Evolutionary conservation across 306 rosid genomes (phyloP), one percentile per base, ranked within the genome.

Genomic region (Malus orientalis): DNA sequence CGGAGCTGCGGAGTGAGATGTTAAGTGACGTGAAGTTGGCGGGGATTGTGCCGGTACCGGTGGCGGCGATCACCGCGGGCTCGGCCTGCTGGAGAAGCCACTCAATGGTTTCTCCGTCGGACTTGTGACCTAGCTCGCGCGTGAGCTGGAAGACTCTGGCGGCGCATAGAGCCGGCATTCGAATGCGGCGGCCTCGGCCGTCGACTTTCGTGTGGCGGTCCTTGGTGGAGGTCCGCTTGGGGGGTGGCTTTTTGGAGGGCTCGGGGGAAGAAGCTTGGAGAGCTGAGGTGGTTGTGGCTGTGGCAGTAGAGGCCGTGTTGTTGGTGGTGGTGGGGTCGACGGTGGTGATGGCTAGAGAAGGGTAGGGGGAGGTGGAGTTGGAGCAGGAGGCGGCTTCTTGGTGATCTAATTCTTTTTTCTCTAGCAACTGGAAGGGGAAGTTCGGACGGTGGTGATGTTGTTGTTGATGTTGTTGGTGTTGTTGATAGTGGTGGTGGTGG

Each of bases 11-110:
- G 12, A 91, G 79, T 0, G 98, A 93, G 23, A 91, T 91, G 73
- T 89, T 91, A 4, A 91, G 91, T 1, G 96, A 91, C 1, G 96
- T 89, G 92, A 91, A 93, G 81, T 93, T 93, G 1, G 98, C 98
- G 0, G 98, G 98, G 76, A 91, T 93, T 0, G 98, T 93, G 2
- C 98, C 98, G 10, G 98, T 91, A 6, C 98, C 98, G 0, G 97
- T 91, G 70, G 98, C 98, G 23, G 98, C 98, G 71, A 91, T 89
- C 73, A 93, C 97, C 0, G 98, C 81, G 0, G 98, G 98, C 60
- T 93, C 98, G 0, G 98, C 98, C 58, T 93, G 98, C 36, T 91
- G 98, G 53, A 93, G 98, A 1, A 91, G 81, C 96, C 96, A 91
- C 85, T 91, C 96, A 44, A 91, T 89, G 74, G 96, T 91, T 55